Evolutionary conservation across 495 filamentous ascomycete species (phyloP).

Genomic region (Jackrogersella multiformis): DNA sequence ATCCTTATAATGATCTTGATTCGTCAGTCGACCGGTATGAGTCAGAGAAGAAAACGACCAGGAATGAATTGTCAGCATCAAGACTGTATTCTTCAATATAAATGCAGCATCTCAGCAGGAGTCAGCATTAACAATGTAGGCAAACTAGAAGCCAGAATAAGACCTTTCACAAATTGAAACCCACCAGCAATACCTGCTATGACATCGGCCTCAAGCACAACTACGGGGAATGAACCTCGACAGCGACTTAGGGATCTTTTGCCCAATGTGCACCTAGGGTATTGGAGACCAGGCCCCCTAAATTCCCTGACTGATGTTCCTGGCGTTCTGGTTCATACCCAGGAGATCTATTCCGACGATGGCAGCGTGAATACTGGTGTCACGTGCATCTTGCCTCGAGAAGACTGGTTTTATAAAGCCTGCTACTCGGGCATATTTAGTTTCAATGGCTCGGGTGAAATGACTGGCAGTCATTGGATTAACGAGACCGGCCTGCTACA

Average conservation of each 20-base stretch:
- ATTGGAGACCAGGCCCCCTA: constrained; percentile 51
- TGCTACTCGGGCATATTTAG: constrained; percentile 61
- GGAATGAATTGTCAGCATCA: neutral
- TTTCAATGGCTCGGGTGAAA: constrained; percentile 65
- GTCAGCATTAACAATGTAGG: neutral
- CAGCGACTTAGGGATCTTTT: constrained; percentile 55
- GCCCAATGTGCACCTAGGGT: constrained; percentile 51
- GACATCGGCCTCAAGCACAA: constrained; percentile 22
- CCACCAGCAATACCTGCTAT: constrained; percentile 5
- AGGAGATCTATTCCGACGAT: constrained; percentile 52
- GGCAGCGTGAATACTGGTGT: constrained; percentile 59
- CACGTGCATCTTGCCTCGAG: constrained; percentile 60
- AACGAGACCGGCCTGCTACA: constrained; percentile 61
- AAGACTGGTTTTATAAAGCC: constrained; percentile 57
- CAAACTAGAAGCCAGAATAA: neutral
- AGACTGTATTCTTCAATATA: constrained; percentile 7
- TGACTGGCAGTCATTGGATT: constrained; percentile 64
- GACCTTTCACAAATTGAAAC: neutral
- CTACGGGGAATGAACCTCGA: constrained; percentile 25
- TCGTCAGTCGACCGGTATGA: constrained; percentile 21
- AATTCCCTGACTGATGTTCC: constrained; percentile 63
- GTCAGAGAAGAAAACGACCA: constrained; percentile 6
- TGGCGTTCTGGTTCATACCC: constrained; percentile 58
- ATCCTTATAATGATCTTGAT: constrained; percentile 3
- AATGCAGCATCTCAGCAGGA: neutral